Conservation (phyloP, 2,329 filamentous ascomycete species). For the Epichloe sylvatica region DNA sequence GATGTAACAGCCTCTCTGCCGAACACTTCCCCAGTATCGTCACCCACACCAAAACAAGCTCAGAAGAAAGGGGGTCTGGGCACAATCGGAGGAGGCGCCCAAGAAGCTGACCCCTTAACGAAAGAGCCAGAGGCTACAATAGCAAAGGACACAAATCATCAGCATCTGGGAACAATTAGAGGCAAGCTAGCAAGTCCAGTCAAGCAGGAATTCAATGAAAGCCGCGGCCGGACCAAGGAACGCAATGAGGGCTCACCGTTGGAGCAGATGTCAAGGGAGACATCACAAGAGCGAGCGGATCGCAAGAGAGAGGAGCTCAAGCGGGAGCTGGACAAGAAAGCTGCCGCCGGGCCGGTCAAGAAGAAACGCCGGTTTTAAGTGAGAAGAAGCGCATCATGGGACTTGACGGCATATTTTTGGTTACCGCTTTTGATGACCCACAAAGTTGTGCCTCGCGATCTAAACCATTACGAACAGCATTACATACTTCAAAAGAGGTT, state of each 20-base stretch:
- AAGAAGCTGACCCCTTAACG: constrained; percentile 9
- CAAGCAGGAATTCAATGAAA: constrained; percentile 12
- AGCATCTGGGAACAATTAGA: constrained; percentile 22
- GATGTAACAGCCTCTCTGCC: constrained; percentile 13
- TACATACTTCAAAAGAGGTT: neutral
- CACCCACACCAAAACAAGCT: constrained; percentile 6
- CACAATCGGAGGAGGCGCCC: constrained; percentile 25
- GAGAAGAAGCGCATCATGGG: neutral
- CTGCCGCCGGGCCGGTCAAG: constrained; percentile 34
- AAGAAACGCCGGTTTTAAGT: constrained; percentile 42
- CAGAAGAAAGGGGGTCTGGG: constrained; percentile 23
- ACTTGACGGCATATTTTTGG: no score
- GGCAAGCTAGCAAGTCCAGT: constrained; percentile 6
- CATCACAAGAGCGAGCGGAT: constrained; percentile 32
- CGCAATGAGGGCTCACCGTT: constrained; percentile 10
- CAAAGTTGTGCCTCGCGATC: neutral
- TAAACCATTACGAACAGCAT: neutral
- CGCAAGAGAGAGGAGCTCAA: constrained; percentile 37
- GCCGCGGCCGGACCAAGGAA: constrained; percentile 11
- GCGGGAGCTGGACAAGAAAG: constrained; percentile 35
- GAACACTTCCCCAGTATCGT: constrained; percentile 11
- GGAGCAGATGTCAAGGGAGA: constrained; percentile 25
- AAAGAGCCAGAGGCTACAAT: neutral
- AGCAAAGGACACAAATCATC: constrained; percentile 4
- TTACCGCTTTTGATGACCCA: neutral